Base-by-base conservation (phyloP, 2,329 filamentous ascomycete species). In the Botrytis cinerea region DNA sequence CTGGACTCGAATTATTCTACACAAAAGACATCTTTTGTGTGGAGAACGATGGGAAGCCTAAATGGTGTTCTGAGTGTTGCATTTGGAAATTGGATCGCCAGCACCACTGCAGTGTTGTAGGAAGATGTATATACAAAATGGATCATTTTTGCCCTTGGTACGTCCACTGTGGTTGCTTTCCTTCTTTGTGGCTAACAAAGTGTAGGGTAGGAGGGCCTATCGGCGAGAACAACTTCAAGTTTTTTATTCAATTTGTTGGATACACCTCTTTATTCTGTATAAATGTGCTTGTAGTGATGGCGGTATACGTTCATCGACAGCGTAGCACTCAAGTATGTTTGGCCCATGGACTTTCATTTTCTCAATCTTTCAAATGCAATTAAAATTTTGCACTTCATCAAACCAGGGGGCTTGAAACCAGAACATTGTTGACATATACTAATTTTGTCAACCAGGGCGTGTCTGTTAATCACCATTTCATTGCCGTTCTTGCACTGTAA, bases 121-220 rank as follows among this genome's bases (percentile, higher is more conserved):
- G 70, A 22, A 63, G 70, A 74, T 74, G 73, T 61, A 69, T 73
- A 32, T 73, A 73, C 70, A 73, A 96, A 79, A 96, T 98, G 92
- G 95, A 98, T 76, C 95, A 98, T 80, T 96, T 95, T 79, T 99
- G 96, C 80, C 96, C 95, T 0, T 98, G 90, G 89, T 86, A 81
- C 73, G 79, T 78, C 18, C 32, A 25, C 70, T 38, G 28, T 28
- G 6, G 16, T 28, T 35, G 9, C 38, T 38, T 59, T 12, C 51
- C 25, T 40, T 14, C 28, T 59, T 68, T 67, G 28, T 40, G 35
- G 45, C 73, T 74, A 64, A 75, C 46, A 57, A 57, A 28, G 40
- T 45, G 22, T 68, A 87, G 92, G 92, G 95, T 97, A n/a, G 95
- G 95, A 6, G 96, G 95, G 35, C 93, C 97, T 76, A 91, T 99